Base-by-base conservation (phyloP, 2,329 filamentous ascomycete species). In the Clarireedia paspali region DNA sequence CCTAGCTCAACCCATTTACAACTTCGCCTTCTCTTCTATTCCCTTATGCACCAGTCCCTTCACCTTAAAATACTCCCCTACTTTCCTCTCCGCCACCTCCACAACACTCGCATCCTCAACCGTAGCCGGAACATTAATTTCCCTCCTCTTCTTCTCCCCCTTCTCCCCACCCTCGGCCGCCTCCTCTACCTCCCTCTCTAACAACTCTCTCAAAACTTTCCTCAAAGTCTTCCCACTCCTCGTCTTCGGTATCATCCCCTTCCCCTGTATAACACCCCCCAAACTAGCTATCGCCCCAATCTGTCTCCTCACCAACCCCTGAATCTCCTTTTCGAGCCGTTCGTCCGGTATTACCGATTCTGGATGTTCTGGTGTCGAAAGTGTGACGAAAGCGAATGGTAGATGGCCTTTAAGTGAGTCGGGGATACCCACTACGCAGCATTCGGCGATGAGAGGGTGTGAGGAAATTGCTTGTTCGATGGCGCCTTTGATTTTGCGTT, bases 391-490 rank as follows among this genome's bases (percentile, higher is more conserved):
- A 9, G 91, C 91, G 66, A 97, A 95, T 0, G 92, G 91, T 5
- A 96, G 79, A 65, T 95, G 90, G 17, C 91, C 92, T 70, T 97
- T 97, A 45, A 96, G 76, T 0, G 82, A 71, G 67, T 96, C 91
- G 0, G 91, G 91, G 56, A 96, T 86, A 44, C 88, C 87, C 27
- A 97, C 84, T 1, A 96, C 88, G 63, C 89, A 91, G 53, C 87
- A 88, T 75, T 96, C 91, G 30, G 87, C 87, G 52, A 96, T 83
- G 3, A 77, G 75, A 0, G 88, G 84, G 67, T 96, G 90, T 0
- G 85, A 85, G 12, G 90, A 86, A 59, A 96, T 88, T 53, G 89
- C 91, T 75, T 96, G 90, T 72, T 96, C 91, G 69, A 96, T 94
- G 36, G 87, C 81, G 50, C 90, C 89, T 89, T 62, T 56, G 46